These are phyloP conservation scores for Colletotrichum sp. DNA, from an alignment of 2,329 filamentous ascomycete species.

Conservation along the genomic window DNA sequence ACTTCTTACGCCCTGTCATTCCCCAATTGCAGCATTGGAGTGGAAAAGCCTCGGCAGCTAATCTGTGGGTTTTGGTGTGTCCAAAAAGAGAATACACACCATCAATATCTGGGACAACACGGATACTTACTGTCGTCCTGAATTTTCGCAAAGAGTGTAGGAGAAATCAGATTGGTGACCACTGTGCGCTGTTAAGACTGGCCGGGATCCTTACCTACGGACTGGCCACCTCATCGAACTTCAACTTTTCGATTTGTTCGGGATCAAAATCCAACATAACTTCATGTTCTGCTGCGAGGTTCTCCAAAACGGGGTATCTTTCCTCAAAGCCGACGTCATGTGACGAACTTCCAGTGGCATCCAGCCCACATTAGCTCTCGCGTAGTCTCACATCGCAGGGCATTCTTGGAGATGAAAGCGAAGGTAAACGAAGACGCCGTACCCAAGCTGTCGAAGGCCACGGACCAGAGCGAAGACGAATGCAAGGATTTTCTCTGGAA, in stretches of 20 bases:
- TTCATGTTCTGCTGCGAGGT: not conserved
- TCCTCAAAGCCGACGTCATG: not conserved
- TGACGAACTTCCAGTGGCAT: not conserved
- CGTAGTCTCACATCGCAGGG: not conserved
- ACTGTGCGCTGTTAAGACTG: not conserved
- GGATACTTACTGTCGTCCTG: no score
- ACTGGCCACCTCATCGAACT: not conserved
- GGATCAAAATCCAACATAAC: not conserved
- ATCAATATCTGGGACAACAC: no score
- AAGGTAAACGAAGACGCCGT: not conserved
- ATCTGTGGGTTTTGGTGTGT: fast-evolving
- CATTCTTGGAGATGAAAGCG: not conserved
- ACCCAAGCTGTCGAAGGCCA: not conserved
- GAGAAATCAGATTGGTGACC: not conserved
- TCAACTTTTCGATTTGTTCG: not conserved
- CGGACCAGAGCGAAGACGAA: not conserved
- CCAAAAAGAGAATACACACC: not conserved
- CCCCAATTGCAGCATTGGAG: fast-evolving
- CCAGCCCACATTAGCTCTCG: not conserved
- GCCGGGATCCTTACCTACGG: fast-evolving
- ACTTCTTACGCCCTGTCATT: not conserved
- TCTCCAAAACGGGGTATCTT: fast-evolving
- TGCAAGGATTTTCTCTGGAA: not conserved
- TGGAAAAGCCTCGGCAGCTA: fast-evolving
- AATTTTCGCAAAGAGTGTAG: not conserved